Conservation (phyloP, 2,329 filamentous ascomycete genomes). For the Hawksworthiomyces lignivorus region DNA sequence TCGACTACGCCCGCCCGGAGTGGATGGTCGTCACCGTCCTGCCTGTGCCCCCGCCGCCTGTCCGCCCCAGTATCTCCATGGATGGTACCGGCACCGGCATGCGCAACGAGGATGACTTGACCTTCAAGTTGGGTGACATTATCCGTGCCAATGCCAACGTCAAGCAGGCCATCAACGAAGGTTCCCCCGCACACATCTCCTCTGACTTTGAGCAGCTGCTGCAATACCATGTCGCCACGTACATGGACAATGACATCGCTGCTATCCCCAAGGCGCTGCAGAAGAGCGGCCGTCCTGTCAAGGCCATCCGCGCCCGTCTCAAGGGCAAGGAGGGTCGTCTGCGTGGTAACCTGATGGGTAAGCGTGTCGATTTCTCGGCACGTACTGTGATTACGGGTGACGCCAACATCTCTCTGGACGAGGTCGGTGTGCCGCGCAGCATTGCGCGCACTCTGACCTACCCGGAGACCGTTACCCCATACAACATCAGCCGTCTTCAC, state of each 20-base stretch:
- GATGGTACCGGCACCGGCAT: constrained; percentile 88
- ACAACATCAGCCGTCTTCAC: constrained; percentile 92
- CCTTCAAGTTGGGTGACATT: constrained; percentile 97
- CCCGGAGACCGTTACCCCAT: constrained; percentile 92
- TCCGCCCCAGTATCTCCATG: constrained; percentile 94
- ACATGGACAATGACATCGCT: constrained; percentile 99
- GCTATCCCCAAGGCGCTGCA: constrained; percentile 90
- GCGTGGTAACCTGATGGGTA: constrained; percentile 98
- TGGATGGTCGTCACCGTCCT: constrained; percentile 98
- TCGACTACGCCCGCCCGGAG: constrained; percentile 90
- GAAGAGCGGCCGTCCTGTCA: constrained; percentile 93
- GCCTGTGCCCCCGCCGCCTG: constrained; percentile 89
- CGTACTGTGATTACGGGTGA: constrained; percentile 99
- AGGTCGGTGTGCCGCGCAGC: constrained; percentile 91
- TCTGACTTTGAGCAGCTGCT: constrained; percentile 85
- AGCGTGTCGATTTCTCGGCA: constrained; percentile 97
- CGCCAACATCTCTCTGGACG: constrained; percentile 89
- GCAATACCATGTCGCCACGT: constrained; percentile 96
- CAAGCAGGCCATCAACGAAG: constrained; percentile 80
- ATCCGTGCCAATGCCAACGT: constrained; percentile 96
- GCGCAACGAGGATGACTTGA: constrained; percentile 97
- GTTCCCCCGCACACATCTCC: constrained; percentile 83
- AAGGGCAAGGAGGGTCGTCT: constrained; percentile 99
- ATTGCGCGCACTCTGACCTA: constrained; percentile 93
- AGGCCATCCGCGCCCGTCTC: constrained; percentile 90